phyloP scores from a whole-genome alignment of 2,329 filamentous ascomycete genomes.

The Triangularia verruculosa region DNA sequence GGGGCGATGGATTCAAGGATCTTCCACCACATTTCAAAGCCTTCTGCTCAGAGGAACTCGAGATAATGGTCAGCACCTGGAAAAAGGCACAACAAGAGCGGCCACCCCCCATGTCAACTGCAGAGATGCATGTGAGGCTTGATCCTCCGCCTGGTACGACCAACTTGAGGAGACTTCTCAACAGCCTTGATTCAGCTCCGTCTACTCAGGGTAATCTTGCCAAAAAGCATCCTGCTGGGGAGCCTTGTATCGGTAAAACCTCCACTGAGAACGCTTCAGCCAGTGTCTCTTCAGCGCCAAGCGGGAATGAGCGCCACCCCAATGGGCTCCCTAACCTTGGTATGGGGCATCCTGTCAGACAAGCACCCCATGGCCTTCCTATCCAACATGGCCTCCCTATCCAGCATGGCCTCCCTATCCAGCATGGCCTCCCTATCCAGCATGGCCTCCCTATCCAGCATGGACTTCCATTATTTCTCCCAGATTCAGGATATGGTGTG shows the following conservation, averaged over 20 bases:
- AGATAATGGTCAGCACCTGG: neutral
- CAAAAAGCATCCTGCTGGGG: neutral
- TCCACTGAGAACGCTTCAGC: neutral
- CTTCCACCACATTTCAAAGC: slow-evolving; percentile 13
- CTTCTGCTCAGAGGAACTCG: neutral
- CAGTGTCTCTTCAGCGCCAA: neutral
- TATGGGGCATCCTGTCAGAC: neutral
- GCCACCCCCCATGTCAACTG: neutral
- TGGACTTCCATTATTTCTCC: neutral
- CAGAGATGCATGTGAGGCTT: neutral
- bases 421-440: neutral
- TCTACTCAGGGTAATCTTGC: neutral
- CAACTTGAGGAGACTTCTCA: neutral
- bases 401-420: neutral
- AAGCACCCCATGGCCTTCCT: neutral
- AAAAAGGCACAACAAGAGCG: neutral
- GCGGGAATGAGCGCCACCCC: neutral
- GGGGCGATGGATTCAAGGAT: slow-evolving; percentile 3
- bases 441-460: neutral
- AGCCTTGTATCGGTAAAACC: neutral
- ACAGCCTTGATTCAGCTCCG: neutral
- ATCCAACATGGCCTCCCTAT: neutral
- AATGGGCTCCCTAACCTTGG: neutral
- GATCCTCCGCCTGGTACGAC: neutral
- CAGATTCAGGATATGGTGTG: neutral